These are phyloP conservation scores for Diplodia intermedia DNA, from an alignment of 2,329 filamentous ascomycete genomes.

Conservation along the genomic window DNA sequence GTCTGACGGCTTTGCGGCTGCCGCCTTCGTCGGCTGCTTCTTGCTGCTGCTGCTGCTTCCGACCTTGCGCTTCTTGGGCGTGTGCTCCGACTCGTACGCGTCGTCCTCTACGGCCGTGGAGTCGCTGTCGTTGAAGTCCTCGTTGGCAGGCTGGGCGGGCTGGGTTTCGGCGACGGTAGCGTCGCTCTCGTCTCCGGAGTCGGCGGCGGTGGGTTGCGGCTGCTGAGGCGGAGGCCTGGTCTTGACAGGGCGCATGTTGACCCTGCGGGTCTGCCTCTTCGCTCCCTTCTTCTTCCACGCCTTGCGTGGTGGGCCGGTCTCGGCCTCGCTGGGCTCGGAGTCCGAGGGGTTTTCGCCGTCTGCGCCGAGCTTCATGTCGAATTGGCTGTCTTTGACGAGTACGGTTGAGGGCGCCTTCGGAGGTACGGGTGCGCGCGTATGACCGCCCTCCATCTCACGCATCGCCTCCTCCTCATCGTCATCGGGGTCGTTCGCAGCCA, in stretches of 20 bases:
- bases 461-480: conserved; percentile 79
- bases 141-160: conserved; percentile 35
- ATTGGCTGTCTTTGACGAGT: conserved; percentile 54
- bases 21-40: conserved; percentile 32
- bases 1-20: conserved; percentile 40
- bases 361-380: conserved; percentile 53
- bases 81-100: conserved; percentile 35
- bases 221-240: conserved; percentile 21
- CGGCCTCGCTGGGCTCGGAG: conserved; percentile 63
- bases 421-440: conserved; percentile 39
- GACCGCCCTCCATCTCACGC: conserved; percentile 69
- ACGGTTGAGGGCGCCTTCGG: conserved; percentile 44
- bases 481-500: conserved; percentile 42
- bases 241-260: conserved; percentile 58
- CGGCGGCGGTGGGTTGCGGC: conserved; percentile 47
- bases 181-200: conserved; percentile 38
- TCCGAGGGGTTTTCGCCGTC: conserved; percentile 61
- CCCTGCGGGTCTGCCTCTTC: conserved; percentile 75
- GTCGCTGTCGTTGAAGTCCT: conserved; percentile 36
- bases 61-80: conserved; percentile 20
- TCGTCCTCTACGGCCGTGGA: conserved; percentile 45
- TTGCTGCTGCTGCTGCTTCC: not conserved
- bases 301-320: conserved; percentile 61
- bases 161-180: conserved; percentile 51
- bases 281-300: conserved; percentile 83